Evolutionary conservation across 805 yeast species (phyloP).

Genomic region (Yamadazyma olivae): DNA sequence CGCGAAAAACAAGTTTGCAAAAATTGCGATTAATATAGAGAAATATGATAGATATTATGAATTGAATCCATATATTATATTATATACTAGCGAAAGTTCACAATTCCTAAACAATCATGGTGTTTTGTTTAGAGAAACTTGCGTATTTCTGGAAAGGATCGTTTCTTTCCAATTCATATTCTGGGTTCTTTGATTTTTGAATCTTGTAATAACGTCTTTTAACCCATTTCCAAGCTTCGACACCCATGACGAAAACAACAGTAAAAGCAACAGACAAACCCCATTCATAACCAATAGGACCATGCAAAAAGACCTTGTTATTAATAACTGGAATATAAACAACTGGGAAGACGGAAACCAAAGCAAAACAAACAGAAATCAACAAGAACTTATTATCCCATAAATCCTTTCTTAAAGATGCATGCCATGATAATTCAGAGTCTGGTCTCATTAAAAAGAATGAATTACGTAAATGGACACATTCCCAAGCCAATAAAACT

Average conservation of each 20-base stretch:
- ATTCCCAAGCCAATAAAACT: conserved; percentile 79
- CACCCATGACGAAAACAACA: conserved; percentile 52
- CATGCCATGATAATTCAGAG: conserved; percentile 50
- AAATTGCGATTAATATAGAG: too few species aligned
- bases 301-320: conserved; percentile 68
- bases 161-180: conserved; percentile 36
- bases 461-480: conserved; percentile 67
- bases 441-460: conserved; percentile 70
- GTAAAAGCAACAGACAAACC: conserved; percentile 65
- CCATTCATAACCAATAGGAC: conserved; percentile 76
- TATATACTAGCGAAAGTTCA: too few species aligned
- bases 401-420: conserved; percentile 59
- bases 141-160: conserved; percentile 41
- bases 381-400: conserved; percentile 76
- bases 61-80: too few species aligned
- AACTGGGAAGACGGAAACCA: conserved; percentile 72
- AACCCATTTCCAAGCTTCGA: conserved; percentile 64
- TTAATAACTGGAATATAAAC: conserved; percentile 89
- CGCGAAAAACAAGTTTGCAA: too few species aligned
- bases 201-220: conserved; percentile 57
- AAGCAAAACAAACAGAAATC: conserved; percentile 76
- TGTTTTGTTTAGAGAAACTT: conserved; percentile 36
- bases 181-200: conserved; percentile 34
- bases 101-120: conserved; percentile 24
- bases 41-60: too few species aligned